Evolutionary conservation across 2,329 filamentous ascomycete species (phyloP).

Genomic region (Atkinsonella hypoxylon): DNA sequence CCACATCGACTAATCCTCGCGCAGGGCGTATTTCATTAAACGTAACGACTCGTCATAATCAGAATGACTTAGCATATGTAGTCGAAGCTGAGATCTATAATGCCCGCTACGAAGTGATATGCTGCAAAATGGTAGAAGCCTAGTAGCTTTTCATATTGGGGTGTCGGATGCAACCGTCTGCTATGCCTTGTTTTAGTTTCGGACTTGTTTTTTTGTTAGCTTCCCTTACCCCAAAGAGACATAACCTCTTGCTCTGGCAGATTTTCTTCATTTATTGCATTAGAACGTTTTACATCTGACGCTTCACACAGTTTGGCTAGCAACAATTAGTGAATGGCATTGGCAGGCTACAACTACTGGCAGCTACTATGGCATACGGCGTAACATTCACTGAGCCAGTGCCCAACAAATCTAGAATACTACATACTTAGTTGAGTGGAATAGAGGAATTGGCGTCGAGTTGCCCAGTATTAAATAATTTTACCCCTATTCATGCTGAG

Average conservation of each 20-base stretch:
- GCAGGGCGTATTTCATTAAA: constrained; percentile 48
- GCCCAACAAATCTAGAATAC: background rate
- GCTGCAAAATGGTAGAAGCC: background rate
- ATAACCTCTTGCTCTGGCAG: background rate
- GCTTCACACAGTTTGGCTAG: background rate
- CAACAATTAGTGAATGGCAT: background rate
- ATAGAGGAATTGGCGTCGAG: background rate
- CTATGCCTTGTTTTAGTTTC: background rate
- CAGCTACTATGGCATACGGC: background rate
- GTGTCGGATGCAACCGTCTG: background rate
- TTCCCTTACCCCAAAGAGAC: background rate
- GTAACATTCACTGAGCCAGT: background rate
- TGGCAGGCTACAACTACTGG: background rate
- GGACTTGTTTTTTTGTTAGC: background rate
- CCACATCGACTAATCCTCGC: background rate
- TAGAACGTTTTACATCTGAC: background rate
- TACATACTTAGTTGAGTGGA: background rate
- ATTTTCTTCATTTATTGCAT: background rate
- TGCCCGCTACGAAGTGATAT: background rate
- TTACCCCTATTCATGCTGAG: no score
- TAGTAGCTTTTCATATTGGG: background rate
- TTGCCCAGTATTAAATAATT: background rate
- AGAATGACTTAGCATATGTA: background rate
- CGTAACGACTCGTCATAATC: constrained; percentile 33
- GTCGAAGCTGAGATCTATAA: background rate